Base-by-base conservation (phyloP, 1,284 basidiomycete species). In the Ganoderma sinense region DNA sequence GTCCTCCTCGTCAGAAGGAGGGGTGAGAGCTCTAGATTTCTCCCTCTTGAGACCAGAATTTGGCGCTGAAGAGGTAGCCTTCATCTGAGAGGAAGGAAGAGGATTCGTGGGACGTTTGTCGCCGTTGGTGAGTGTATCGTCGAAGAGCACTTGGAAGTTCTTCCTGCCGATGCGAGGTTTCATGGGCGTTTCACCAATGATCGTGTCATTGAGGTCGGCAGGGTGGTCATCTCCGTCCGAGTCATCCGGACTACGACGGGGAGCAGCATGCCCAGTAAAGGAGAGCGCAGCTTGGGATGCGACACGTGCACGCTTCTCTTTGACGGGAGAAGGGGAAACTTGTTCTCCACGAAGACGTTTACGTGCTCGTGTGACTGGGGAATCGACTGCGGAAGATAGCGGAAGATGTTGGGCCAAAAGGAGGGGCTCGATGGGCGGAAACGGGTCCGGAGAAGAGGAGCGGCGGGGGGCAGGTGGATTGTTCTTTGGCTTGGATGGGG, bases 261-360 rank as follows among this genome's bases (percentile, higher is more conserved):
- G 69, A 41, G 73, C 48, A 68, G 63, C 63, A 66, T 71, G 72
- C 55, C 74, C 74, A 26, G 73, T 58, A 77, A 77, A 80, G 75
- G 73, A 80, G 77, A 75, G 77, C 82, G 77, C 66, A 43, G 73
- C 71, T 18, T 78, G 81, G 10, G 80, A 75, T 55, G 72, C 75
- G 64, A 82, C 69, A 56, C 91, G 89, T 75, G 85, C 85, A 68
- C 91, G 87, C 79, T 94, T 94, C 76, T 88, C 87, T 77, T 93
- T 93, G 76, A 85, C 87, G 10, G 93, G 93, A 29, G 93, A 93
- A 6, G 93, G 93, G 0, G 92, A 94, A 4, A 94, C 92, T 1
- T 89, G 88, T 76, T 94, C 93, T 33, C 93, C 93, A 58, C 93
- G 88, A 29, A 94, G 84, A 66, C 93, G 90, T 78, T 94, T 94